Evolutionary conservation across 768 basidiomycete genomes (phyloP).

Genomic region (Psilocybe sp.): DNA sequence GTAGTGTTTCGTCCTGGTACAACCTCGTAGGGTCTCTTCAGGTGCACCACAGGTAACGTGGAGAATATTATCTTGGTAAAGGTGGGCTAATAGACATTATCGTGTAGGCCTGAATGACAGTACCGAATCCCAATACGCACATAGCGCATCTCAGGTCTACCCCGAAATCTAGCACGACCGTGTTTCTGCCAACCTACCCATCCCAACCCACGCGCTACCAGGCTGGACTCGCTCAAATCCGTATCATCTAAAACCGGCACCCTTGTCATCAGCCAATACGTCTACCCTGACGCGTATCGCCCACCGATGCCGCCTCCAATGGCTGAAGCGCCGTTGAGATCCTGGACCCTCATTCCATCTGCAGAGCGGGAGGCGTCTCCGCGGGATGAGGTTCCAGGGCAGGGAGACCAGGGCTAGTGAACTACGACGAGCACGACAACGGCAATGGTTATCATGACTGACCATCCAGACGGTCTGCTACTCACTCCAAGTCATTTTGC

Average conservation of each 20-base stretch:
- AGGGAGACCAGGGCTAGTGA: conserved; percentile 7
- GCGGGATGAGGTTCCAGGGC: conserved; percentile 2
- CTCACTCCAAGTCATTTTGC: background rate
- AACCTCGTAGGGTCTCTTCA: too few relatives aligned
- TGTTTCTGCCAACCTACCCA: background rate
- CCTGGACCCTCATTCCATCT: conserved; percentile 32
- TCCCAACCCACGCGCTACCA: background rate
- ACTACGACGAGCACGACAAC: conserved; percentile 5
- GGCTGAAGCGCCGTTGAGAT: conserved; percentile 15
- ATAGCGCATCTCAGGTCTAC: too few relatives aligned
- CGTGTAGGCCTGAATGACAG: too few relatives aligned
- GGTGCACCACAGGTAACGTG: too few relatives aligned
- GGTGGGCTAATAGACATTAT: too few relatives aligned
- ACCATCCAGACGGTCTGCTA: too few relatives aligned
- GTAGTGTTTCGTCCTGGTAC: too few relatives aligned
- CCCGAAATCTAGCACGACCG: too few relatives aligned
- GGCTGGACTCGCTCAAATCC: background rate
- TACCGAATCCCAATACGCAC: too few relatives aligned
- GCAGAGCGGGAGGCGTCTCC: conserved; percentile 26
- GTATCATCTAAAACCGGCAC: conserved; percentile 8
- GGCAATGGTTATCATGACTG: too few relatives aligned
- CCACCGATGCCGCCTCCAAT: conserved; percentile 5
- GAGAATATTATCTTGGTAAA: too few relatives aligned
- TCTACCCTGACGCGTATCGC: conserved; percentile 7
- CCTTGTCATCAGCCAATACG: conserved; percentile 18